phyloP scores from a whole-genome alignment of 331 rosid genomes.

The Saraca asoca region DNA sequence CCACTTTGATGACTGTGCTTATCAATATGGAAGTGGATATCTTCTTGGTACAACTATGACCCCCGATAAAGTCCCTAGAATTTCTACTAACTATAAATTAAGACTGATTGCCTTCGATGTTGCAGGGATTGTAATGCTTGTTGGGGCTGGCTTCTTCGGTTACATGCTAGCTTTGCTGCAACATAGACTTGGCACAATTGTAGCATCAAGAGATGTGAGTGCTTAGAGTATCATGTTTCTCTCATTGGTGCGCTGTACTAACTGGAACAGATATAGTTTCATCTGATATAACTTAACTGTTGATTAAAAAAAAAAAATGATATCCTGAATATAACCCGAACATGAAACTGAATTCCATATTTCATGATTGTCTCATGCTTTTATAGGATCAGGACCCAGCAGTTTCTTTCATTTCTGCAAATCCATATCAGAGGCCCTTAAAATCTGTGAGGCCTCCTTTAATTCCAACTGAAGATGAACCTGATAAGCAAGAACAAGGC shows the following conservation, averaged over 20 bases:
- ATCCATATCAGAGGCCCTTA: constrained; percentile 63
- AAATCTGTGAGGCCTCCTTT: constrained; percentile 77
- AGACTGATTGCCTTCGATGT: constrained; percentile 32
- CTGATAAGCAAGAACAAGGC: constrained; percentile 75
- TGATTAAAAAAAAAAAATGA: constrained; percentile 3
- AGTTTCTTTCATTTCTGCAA: constrained; percentile 42
- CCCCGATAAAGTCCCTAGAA: constrained; percentile 13
- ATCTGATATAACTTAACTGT: background rate
- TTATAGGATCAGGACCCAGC: constrained; percentile 52
- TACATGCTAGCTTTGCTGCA: constrained; percentile 89
- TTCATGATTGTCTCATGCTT: constrained; percentile 30
- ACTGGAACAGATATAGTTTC: constrained; percentile 3
- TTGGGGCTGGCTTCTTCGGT: constrained; percentile 92
- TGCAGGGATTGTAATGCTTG: constrained; percentile 76
- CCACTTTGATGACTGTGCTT: constrained; percentile 89
- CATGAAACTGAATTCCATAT: constrained; percentile 19
- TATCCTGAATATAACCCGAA: background rate
- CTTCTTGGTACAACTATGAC: constrained; percentile 66
- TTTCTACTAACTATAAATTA: constrained; percentile 19
- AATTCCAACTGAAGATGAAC: constrained; percentile 70
- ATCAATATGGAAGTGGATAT: constrained; percentile 84
- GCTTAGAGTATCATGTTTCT: constrained; percentile 31
- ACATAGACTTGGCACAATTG: constrained; percentile 67
- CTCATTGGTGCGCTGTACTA: constrained; percentile 18
- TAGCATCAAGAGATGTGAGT: constrained; percentile 69